These are phyloP conservation scores for Boletus hoseneyae DNA, from an alignment of 1,284 basidiomycete genomes.

Conservation along the genomic window DNA sequence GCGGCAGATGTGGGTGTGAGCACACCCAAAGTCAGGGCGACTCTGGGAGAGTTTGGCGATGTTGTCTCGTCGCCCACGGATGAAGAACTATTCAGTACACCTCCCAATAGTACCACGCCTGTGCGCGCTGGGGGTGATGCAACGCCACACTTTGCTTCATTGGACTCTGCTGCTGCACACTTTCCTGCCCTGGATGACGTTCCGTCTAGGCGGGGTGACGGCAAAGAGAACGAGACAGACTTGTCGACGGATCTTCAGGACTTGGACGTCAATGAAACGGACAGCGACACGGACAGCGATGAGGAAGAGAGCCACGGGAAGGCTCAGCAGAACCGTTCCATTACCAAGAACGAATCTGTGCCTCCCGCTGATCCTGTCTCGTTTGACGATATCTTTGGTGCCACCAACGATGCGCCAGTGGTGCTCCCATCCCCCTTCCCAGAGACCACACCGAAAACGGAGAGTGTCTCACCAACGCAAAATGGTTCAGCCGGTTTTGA, in stretches of 20 bases:
- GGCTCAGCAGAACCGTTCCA: constrained; percentile 18
- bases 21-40: constrained; percentile 19
- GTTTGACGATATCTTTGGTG: constrained; percentile 35
- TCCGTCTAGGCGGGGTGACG: constrained; percentile 10
- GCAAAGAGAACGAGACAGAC: constrained; percentile 48
- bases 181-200: constrained; percentile 48
- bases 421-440: constrained; percentile 2
- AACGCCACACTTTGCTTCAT: constrained; percentile 24
- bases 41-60: constrained; percentile 13
- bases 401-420: constrained; percentile 3
- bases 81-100: constrained; percentile 61
- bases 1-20: constrained; percentile 24
- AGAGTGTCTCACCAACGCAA: constrained; percentile 23
- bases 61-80: constrained; percentile 34
- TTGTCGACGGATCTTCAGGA: constrained; percentile 57
- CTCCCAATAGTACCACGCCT: constrained; percentile 45
- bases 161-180: constrained; percentile 34
- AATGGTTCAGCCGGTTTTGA: constrained; percentile 22
- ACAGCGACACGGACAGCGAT: constrained; percentile 44
- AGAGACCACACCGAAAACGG: constrained; percentile 18
- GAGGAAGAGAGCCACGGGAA: constrained; percentile 43
- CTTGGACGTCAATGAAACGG: constrained; percentile 62
- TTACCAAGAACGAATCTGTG: constrained; percentile 18
- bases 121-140: constrained; percentile 14
- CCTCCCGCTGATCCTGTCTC: constrained; percentile 23